Conservation (phyloP, 345 rosid species). For the Eucalyptus regnans region DNA sequence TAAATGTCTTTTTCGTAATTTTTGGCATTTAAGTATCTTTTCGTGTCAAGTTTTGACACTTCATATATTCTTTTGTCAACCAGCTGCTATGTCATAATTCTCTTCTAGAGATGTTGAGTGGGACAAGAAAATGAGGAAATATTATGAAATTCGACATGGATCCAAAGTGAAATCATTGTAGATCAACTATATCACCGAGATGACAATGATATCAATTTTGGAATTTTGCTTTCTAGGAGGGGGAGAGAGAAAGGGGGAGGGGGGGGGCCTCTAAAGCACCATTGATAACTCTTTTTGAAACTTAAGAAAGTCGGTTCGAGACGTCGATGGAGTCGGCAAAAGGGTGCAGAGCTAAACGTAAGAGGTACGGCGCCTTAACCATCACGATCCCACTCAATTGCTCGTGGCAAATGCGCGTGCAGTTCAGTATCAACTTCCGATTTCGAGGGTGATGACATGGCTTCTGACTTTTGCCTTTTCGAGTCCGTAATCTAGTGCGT, state of each 20-base stretch:
- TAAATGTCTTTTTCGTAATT: fast-evolving
- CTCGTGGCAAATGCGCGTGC: background rate
- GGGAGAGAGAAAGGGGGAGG: background rate
- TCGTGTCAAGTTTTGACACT: fast-evolving
- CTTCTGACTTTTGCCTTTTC: background rate
- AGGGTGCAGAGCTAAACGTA: no score
- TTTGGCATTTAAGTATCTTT: fast-evolving
- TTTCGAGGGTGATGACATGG: background rate
- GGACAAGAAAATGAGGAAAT: background rate
- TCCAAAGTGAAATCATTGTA: background rate
- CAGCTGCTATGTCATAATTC: background rate
- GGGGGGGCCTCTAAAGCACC: background rate
- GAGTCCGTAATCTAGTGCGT: background rate
- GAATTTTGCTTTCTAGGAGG: background rate
- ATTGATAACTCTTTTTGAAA: background rate
- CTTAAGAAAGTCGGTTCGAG: background rate
- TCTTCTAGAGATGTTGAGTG: background rate
- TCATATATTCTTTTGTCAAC: fast-evolving
- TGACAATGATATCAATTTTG: background rate
- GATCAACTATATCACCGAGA: background rate
- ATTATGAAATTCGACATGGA: background rate
- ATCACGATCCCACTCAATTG: background rate
- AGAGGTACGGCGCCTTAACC: background rate
- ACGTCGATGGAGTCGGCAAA: background rate
- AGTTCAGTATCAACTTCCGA: background rate